A percentile compares a stretch with the other conserved stretches of the same genome.
These are phyloP conservation scores for Ophiosphaerella herpotricha DNA, from an alignment of 2,329 filamentous ascomycete species.

Conservation along the genomic window DNA sequence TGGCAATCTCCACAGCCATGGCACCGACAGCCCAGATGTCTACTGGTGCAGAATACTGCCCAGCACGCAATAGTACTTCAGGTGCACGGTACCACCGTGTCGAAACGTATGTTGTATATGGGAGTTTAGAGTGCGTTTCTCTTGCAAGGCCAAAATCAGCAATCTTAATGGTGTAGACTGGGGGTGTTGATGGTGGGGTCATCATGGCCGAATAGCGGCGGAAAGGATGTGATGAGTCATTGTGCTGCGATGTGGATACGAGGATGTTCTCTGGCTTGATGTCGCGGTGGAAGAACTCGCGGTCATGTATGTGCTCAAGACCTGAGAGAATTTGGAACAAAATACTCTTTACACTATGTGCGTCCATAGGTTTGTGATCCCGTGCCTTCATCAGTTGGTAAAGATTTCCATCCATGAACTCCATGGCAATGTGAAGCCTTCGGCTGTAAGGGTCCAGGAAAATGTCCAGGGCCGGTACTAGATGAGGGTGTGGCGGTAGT, in stretches of 20 bases:
- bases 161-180: constrained; percentile 95
- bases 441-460: constrained; percentile 95
- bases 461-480: constrained; percentile 97
- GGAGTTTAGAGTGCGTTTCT: constrained; percentile 93
- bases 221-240: constrained; percentile 83
- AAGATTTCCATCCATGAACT: constrained; percentile 99
- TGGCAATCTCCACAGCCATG: constrained; percentile 98
- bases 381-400: constrained; percentile 99
- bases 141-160: constrained; percentile 97
- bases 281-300: constrained; percentile 97
- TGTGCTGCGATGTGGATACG: constrained; percentile 84
- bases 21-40: constrained; percentile 98
- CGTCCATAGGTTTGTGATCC: constrained; percentile 92
- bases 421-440: constrained; percentile 98
- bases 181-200: constrained; percentile 92
- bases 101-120: constrained; percentile 98
- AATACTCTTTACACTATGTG: constrained; percentile 93
- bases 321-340: constrained; percentile 96
- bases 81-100: constrained; percentile 95
- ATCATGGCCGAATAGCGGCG: constrained; percentile 90
- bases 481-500: constrained; percentile 82
- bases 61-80: constrained; percentile 89
- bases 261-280: constrained; percentile 99
- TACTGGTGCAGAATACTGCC: constrained; percentile 95
- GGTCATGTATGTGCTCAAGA: constrained; percentile 94